Percentiles rank a stretch among this genome's conserved stretches.
These are phyloP conservation scores for Suillus subalutaceus DNA, from an alignment of 768 basidiomycete species.

Conservation along the genomic window DNA sequence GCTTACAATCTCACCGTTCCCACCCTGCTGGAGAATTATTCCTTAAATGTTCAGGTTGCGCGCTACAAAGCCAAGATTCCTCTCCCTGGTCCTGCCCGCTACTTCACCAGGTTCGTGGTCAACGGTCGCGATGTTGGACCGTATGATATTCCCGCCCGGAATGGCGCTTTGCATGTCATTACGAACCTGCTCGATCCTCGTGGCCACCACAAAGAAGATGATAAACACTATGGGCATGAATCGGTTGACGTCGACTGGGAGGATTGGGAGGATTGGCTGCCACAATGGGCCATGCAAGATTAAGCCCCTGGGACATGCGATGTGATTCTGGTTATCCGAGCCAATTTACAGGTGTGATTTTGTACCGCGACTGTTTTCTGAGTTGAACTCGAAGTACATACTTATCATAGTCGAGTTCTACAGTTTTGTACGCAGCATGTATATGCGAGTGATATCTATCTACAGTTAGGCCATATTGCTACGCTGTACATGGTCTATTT, in stretches of 20 bases:
- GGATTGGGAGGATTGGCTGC: constrained; percentile 51
- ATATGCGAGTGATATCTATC: background rate
- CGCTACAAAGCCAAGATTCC: constrained; percentile 47
- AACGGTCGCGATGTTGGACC: constrained; percentile 41
- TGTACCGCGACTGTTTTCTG: background rate
- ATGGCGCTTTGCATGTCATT: constrained; percentile 61
- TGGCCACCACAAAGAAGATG: constrained; percentile 13
- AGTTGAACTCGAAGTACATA: background rate
- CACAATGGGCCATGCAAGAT: constrained; percentile 45
- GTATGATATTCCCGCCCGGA: constrained; percentile 53
- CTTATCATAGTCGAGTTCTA: background rate
- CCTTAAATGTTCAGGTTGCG: constrained; percentile 48
- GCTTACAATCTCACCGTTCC: constrained; percentile 40
- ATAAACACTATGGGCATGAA: background rate
- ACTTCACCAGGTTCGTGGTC: constrained; percentile 42
- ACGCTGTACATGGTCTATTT: background rate
- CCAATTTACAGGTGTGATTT: too few species aligned
- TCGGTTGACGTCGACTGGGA: constrained; percentile 40
- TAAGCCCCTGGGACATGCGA: constrained; percentile 4
- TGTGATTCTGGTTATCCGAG: background rate
- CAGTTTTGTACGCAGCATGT: background rate
- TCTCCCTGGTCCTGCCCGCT: constrained; percentile 37
- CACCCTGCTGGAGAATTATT: constrained; percentile 46
- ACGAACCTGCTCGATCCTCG: constrained; percentile 46
- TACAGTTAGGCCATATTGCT: background rate